These are phyloP conservation scores for Citeromyces hawaiiensis DNA, from an alignment of 1,139 yeast genomes.

Conservation along the genomic window DNA sequence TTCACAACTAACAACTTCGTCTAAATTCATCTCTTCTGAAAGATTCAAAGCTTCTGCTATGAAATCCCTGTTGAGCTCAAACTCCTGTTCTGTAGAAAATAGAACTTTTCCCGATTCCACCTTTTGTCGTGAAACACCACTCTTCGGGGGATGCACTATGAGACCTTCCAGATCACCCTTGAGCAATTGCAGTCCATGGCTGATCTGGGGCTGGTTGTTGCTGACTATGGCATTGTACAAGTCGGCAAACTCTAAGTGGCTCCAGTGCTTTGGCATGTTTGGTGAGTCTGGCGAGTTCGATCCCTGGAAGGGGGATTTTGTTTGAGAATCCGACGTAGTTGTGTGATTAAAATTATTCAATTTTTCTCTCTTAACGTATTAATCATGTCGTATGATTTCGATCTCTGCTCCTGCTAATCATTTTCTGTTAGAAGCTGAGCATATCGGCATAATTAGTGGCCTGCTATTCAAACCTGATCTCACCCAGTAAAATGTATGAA, in stretches of 20 bases:
- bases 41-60: conserved; percentile 31
- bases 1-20: conserved; percentile 54
- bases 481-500: too few species aligned
- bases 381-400: too few species aligned
- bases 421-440: too few species aligned
- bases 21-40: conserved; percentile 57
- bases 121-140: conserved; percentile 36
- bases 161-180: conserved; percentile 35
- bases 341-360: too few species aligned
- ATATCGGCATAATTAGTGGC: too few species aligned
- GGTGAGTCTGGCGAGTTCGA: neutral
- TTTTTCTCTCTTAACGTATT: too few species aligned
- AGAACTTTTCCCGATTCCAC: conserved; percentile 40
- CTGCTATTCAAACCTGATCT: too few species aligned
- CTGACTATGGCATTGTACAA: conserved; percentile 19
- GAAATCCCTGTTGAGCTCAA: conserved; percentile 38
- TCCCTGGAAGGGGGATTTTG: neutral
- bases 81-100: conserved; percentile 31
- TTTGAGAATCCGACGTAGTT: neutral
- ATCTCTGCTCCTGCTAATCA: too few species aligned
- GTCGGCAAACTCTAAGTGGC: conserved; percentile 16
- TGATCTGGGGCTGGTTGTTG: conserved; percentile 15
- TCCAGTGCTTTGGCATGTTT: conserved; percentile 17
- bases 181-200: conserved; percentile 12
- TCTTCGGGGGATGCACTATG: conserved; percentile 36